These are phyloP conservation scores for Beta macrorhiza DNA, from an alignment of 179 eudicot genomes.

Conservation along the genomic window DNA sequence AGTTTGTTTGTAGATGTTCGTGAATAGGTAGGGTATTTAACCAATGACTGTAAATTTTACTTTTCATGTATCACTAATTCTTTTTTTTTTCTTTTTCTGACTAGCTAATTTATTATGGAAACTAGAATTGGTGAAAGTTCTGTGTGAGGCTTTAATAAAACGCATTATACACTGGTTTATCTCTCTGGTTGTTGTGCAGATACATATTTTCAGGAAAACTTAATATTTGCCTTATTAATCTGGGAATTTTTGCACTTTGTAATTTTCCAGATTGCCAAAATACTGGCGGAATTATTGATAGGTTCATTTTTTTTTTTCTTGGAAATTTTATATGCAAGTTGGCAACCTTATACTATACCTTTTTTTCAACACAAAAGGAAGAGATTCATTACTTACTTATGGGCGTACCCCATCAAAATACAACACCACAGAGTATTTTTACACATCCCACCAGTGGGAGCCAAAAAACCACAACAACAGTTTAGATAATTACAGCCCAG, in stretches of 20 bases:
- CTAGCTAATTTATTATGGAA: slow-evolving; percentile 15
- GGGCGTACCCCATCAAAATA: too few relatives aligned
- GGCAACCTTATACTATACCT: too few relatives aligned
- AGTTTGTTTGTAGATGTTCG: slow-evolving; percentile 28
- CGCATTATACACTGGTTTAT: not conserved
- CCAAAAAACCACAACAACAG: too few relatives aligned
- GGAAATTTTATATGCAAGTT: too few relatives aligned
- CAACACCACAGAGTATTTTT: too few relatives aligned
- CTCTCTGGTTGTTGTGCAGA: not conserved
- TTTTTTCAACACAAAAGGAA: too few relatives aligned
- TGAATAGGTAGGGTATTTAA: slow-evolving; percentile 36
- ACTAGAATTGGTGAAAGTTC: slow-evolving; percentile 17
- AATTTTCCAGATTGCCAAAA: not conserved
- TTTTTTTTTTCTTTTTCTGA: not conserved
- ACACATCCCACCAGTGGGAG: too few relatives aligned
- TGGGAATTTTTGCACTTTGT: not conserved
- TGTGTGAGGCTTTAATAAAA: slow-evolving; percentile 16
- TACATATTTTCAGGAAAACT: not conserved
- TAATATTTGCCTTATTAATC: not conserved
- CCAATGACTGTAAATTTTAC: slow-evolving; percentile 27
- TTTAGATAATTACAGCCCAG: too few relatives aligned
- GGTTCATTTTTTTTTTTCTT: too few relatives aligned
- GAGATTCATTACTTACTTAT: too few relatives aligned
- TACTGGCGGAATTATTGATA: too few relatives aligned
- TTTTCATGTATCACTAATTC: slow-evolving; percentile 23